A percentile compares a stretch with the other conserved stretches of the same genome.
Evolutionary conservation across 371 early-diverging fungal species (phyloP).

Genomic region (Mortierella sp.): DNA sequence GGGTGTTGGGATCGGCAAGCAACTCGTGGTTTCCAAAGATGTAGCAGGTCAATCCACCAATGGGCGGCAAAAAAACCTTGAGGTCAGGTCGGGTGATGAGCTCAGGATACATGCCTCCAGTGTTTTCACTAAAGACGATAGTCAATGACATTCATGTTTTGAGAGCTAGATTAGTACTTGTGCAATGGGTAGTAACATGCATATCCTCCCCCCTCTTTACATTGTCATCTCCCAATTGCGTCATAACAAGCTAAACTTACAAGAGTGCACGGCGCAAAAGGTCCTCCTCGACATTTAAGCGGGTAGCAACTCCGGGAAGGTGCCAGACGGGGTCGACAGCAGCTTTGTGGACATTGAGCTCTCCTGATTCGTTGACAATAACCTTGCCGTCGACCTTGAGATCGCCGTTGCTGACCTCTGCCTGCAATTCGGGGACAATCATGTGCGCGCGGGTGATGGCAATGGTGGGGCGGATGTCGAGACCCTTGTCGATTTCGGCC

Average conservation of each 20-base stretch:
- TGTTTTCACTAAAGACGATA: constrained; percentile 66
- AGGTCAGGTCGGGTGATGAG: constrained; percentile 95
- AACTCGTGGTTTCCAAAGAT: constrained; percentile 92
- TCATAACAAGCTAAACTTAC: constrained; percentile 19
- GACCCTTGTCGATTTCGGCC: constrained; percentile 76
- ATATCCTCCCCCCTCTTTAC: background rate
- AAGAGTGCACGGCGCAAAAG: constrained; percentile 91
- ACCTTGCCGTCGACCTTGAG: constrained; percentile 87
- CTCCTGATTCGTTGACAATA: constrained; percentile 84
- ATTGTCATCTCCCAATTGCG: background rate
- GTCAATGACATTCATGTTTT: background rate
- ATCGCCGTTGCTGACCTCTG: constrained; percentile 72
- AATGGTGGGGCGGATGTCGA: constrained; percentile 94
- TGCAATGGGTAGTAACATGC: background rate
- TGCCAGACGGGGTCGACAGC: constrained; percentile 98
- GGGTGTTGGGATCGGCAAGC: constrained; percentile 86
- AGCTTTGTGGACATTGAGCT: constrained; percentile 93
- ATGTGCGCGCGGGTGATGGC: constrained; percentile 97
- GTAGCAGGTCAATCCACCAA: constrained; percentile 95
- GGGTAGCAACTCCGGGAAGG: constrained; percentile 92
- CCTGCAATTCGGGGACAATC: constrained; percentile 93
- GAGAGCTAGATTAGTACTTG: background rate
- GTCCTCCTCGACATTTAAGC: constrained; percentile 92
- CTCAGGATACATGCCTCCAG: constrained; percentile 97
- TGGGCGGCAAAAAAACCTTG: constrained; percentile 95